Conservation (phyloP, 2,329 filamentous ascomycete genomes). For the Neurospora crassa region DNA sequence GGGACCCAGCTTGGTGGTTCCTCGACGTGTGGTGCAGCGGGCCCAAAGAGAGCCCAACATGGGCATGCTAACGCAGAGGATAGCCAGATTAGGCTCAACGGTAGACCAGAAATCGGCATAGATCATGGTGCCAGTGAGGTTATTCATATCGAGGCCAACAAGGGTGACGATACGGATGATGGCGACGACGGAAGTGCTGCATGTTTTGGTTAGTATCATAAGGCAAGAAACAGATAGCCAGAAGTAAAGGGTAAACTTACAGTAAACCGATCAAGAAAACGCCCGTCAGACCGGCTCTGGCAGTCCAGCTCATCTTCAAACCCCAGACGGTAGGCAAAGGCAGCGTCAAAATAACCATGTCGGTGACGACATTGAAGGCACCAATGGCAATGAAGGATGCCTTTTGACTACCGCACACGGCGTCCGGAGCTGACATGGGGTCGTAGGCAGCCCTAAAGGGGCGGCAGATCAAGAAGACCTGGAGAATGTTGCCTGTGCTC, state of each 20-base stretch:
- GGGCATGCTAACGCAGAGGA: slow-evolving; percentile 32
- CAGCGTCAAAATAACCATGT: slow-evolving; percentile 28
- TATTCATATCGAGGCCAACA: slow-evolving; percentile 25
- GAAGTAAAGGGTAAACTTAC: slow-evolving; percentile 17
- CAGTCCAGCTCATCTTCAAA: slow-evolving; percentile 25
- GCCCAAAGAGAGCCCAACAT: slow-evolving; percentile 29
- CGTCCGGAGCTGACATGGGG: slow-evolving; percentile 1
- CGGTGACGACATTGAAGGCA: slow-evolving; percentile 28
- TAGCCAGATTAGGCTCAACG: slow-evolving; percentile 30
- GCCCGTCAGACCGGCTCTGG: slow-evolving; percentile 28
- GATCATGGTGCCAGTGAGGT: slow-evolving; percentile 31
- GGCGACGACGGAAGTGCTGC: slow-evolving; percentile 23
- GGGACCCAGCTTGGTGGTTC: slow-evolving; percentile 8
- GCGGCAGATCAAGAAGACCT: slow-evolving; percentile 23
- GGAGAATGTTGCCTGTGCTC: slow-evolving; percentile 18
- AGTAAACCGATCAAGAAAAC: slow-evolving; percentile 27
- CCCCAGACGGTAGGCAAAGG: slow-evolving; percentile 29
- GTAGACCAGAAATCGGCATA: slow-evolving; percentile 30
- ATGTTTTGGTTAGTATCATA: neutral
- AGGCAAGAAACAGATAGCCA: neutral
- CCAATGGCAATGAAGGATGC: slow-evolving; percentile 28
- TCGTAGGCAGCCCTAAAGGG: slow-evolving; percentile 18
- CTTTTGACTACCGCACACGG: slow-evolving; percentile 25
- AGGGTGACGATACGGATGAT: slow-evolving; percentile 30
- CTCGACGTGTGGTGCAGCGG: slow-evolving; percentile 5